Evolutionary conservation across 169 alveolate species (phyloP).

Genomic region (Cryptosporidium ubiquitum): DNA sequence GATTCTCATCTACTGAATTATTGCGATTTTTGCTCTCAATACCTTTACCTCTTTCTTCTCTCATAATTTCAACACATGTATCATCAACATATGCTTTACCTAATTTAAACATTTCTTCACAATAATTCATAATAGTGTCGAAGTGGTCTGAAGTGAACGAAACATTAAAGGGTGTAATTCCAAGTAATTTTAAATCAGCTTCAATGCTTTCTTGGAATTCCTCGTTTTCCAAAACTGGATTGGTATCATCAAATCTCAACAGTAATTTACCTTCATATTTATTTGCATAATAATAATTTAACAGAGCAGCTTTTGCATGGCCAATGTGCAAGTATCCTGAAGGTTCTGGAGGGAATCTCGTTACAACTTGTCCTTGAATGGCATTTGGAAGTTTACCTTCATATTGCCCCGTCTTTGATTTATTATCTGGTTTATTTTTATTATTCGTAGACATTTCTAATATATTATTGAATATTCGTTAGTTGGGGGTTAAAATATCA

Average conservation of each 20-base stretch:
- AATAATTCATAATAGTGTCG: constrained; percentile 86
- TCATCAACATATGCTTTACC: constrained; percentile 97
- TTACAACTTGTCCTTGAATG: constrained; percentile 95
- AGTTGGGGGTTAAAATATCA: not conserved
- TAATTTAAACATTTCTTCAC: constrained; percentile 87
- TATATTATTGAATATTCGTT: too few relatives aligned
- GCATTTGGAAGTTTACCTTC: constrained; percentile 89
- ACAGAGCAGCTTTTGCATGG: constrained; percentile 98
- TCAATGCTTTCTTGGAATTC: constrained; percentile 94
- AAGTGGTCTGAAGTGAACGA: constrained; percentile 96
- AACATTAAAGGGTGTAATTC: constrained; percentile 88
- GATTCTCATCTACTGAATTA: constrained; percentile 90
- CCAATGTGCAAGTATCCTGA: constrained; percentile 99
- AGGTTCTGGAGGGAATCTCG: constrained; percentile 99
- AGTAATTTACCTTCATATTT: constrained; percentile 95
- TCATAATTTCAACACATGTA: constrained; percentile 95
- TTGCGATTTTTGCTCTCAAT: constrained; percentile 88
- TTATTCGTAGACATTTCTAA: constrained; percentile 30
- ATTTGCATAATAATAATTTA: constrained; percentile 94
- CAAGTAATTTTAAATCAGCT: constrained; percentile 91
- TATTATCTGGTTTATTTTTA: constrained; percentile 16
- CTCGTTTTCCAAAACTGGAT: constrained; percentile 95
- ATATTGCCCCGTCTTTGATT: constrained; percentile 67
- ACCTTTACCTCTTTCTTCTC: constrained; percentile 95
- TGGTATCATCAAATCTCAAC: constrained; percentile 98